A percentile compares a stretch with the other conserved stretches of the same genome.
Evolutionary conservation across 768 basidiomycete species (phyloP).

Genomic region (Russula brevipes): DNA sequence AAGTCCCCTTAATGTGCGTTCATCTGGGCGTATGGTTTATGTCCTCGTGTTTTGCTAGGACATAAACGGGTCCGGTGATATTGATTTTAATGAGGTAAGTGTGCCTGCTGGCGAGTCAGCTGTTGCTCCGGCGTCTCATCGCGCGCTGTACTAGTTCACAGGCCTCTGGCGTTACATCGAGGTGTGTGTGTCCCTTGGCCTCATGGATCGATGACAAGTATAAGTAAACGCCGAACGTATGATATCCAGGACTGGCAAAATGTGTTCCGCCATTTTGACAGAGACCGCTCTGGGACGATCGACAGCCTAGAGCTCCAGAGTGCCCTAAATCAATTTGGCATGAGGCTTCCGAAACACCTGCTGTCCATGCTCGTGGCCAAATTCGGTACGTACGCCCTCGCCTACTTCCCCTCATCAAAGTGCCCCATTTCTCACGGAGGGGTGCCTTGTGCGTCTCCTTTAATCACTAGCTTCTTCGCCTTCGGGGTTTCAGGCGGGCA

Average conservation of each 20-base stretch:
- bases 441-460: too few species aligned
- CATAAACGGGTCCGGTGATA: conserved; percentile 69
- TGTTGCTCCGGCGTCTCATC: conserved; percentile 15
- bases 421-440: too few species aligned
- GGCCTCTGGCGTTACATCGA: conserved; percentile 85
- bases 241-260: conserved; percentile 67
- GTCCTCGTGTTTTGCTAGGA: conserved; percentile 38
- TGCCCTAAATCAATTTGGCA: conserved; percentile 72
- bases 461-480: conserved; percentile 30
- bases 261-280: conserved; percentile 77
- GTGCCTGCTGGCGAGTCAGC: conserved; percentile 1
- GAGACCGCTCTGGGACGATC: conserved; percentile 75
- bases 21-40: neutral
- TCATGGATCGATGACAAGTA: neutral
- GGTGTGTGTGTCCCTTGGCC: conserved; percentile 28
- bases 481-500: conserved; percentile 26
- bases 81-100: conserved; percentile 69
- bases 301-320: conserved; percentile 60
- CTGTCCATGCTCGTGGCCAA: conserved; percentile 67
- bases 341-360: conserved; percentile 60
- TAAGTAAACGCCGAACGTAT: neutral
- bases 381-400: conserved; percentile 54
- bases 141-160: conserved; percentile 42
- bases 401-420: too few species aligned
- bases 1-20: conserved; percentile 27